Conservation (phyloP, 2,329 filamentous ascomycete genomes). For the Xylariaceae sp. region DNA sequence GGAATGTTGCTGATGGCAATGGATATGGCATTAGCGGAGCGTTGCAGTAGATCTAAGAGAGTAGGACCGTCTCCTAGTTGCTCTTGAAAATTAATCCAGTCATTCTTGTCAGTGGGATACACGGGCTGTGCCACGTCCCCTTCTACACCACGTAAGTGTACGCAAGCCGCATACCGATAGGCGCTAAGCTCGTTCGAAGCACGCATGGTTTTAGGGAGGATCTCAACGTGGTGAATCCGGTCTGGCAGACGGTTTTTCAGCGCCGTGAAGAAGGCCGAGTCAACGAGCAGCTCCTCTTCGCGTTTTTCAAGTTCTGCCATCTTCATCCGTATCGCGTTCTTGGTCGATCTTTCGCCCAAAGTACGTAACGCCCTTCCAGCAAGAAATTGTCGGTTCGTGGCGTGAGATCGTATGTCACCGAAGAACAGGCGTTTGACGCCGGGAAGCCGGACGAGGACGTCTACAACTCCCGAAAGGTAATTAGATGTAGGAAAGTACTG, state of each 20-base stretch:
- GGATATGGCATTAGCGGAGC: not conserved
- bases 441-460: slow-evolving; percentile 1
- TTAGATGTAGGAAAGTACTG: slow-evolving; percentile 6
- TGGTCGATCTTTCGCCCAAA: not conserved
- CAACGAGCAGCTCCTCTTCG: slow-evolving; percentile 8
- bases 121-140: not conserved
- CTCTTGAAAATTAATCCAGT: slow-evolving; percentile 4
- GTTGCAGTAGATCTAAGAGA: not conserved
- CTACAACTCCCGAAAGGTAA: slow-evolving; percentile 3
- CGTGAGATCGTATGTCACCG: slow-evolving; percentile 7
- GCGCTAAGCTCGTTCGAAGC: slow-evolving; percentile 6
- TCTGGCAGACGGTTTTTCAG: not conserved
- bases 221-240: slow-evolving; percentile 7
- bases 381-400: slow-evolving; percentile 4
- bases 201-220: slow-evolving; percentile 6
- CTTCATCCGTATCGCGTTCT: slow-evolving; percentile 1
- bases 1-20: slow-evolving; percentile 8
- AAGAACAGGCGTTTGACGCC: slow-evolving; percentile 2
- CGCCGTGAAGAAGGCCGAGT: slow-evolving; percentile 8
- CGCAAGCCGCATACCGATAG: slow-evolving; percentile 5
- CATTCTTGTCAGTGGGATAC: not conserved
- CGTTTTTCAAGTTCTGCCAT: slow-evolving; percentile 2
- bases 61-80: not conserved
- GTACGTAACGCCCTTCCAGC: slow-evolving; percentile 3
- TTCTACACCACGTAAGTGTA: slow-evolving; percentile 1